phyloP scores from a whole-genome alignment of 306 rosid genomes.

The Sechiopsis laciniata region DNA sequence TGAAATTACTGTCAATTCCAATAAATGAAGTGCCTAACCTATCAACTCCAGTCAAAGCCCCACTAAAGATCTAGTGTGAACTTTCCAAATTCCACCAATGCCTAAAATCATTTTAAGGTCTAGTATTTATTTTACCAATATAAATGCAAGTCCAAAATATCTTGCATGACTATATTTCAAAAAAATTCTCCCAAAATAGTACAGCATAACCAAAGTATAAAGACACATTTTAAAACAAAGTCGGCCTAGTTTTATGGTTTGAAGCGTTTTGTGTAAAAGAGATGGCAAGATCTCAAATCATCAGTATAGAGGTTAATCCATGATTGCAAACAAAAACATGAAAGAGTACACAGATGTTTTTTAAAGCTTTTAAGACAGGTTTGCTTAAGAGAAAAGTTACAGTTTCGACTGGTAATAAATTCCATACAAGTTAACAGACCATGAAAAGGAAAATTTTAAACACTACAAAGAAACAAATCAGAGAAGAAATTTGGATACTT shows the following conservation, averaged over 20 bases:
- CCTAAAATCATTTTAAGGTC: neutral
- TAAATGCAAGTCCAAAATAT: neutral
- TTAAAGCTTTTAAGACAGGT: neutral
- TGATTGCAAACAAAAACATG: neutral
- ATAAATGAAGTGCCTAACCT: neutral
- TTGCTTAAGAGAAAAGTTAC: neutral
- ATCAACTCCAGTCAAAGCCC: constrained; percentile 1
- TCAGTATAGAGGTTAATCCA: neutral
- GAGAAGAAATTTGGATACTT: neutral
- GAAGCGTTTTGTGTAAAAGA: neutral
- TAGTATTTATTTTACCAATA: neutral
- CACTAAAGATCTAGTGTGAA: neutral
- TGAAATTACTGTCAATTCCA: neutral
- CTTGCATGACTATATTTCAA: neutral
- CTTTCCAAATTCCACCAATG: neutral
- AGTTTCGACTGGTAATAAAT: constrained; percentile 1
- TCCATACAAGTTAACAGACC: neutral
- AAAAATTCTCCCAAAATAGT: neutral
- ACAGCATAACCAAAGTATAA: neutral
- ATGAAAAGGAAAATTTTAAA: neutral
- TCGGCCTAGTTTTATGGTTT: neutral
- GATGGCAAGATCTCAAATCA: neutral
- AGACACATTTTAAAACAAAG: neutral
- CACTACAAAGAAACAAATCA: constrained; percentile 8
- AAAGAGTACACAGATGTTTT: neutral